phyloP scores from a whole-genome alignment of 257 asterid genomes.

The Galeopsis tetrahit region DNA sequence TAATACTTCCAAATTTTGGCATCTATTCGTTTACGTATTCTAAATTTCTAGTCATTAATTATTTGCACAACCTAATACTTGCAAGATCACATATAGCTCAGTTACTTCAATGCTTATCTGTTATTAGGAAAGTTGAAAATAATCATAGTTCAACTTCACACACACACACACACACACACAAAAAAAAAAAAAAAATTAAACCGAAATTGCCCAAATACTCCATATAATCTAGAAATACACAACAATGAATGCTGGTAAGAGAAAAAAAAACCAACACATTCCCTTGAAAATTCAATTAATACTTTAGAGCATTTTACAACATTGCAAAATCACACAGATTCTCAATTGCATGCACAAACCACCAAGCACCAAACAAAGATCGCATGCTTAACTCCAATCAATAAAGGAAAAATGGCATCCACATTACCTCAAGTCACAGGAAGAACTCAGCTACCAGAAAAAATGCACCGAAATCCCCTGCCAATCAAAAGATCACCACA shows the following conservation, averaged over 20 bases:
- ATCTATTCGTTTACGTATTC: too few relatives aligned
- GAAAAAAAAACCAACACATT: background rate
- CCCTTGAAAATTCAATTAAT: constrained; percentile 23
- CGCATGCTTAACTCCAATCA: background rate
- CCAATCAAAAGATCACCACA: constrained; percentile 28
- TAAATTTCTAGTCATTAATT: background rate
- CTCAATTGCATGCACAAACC: constrained; percentile 41
- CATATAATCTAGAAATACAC: constrained; percentile 17
- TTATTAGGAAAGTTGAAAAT: background rate
- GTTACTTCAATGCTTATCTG: constrained; percentile 4
- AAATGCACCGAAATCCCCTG: constrained; percentile 29
- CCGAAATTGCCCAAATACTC: constrained; percentile 9
- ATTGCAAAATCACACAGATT: constrained; percentile 30
- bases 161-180: background rate
- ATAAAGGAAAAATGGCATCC: background rate
- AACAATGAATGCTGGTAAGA: constrained; percentile 14
- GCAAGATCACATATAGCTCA: constrained; percentile 20
- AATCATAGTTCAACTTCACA: background rate
- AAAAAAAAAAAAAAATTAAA: background rate
- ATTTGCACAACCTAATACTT: background rate
- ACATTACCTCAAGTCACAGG: constrained; percentile 36
- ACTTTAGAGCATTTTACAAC: constrained; percentile 12
- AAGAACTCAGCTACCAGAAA: constrained; percentile 16
- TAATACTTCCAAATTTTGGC: too few relatives aligned
- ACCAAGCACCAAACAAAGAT: constrained; percentile 13